Evolutionary conservation across 192 early-diverging fungal species (phyloP).

Genomic region (Pilaira anomala): DNA sequence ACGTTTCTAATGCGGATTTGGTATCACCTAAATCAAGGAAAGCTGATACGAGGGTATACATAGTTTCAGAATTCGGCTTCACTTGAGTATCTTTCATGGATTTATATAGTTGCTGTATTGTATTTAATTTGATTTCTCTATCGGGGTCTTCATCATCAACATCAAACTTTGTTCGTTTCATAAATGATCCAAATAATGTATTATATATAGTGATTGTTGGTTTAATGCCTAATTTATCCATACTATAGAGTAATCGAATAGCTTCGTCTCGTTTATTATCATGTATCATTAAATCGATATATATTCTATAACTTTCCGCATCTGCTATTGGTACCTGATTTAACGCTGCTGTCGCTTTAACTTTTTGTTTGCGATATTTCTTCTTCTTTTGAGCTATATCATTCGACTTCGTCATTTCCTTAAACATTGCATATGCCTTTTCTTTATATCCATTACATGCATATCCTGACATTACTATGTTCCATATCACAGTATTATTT

Average conservation of each 20-base stretch:
- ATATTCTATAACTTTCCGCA: constrained; percentile 28
- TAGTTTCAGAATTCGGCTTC: constrained; percentile 27
- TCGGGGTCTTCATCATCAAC: not conserved
- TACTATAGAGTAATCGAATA: constrained; percentile 1
- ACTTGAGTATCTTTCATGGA: constrained; percentile 24
- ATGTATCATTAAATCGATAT: constrained; percentile 25
- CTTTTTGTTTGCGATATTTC: not conserved
- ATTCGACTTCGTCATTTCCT: constrained; percentile 13
- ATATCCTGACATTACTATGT: constrained; percentile 27
- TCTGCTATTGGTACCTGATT: constrained; percentile 18
- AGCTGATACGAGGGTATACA: constrained; percentile 34
- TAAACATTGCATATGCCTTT: constrained; percentile 29
- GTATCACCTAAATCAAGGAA: constrained; percentile 37
- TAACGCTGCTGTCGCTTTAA: not conserved
- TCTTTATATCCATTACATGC: constrained; percentile 22
- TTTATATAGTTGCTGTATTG: constrained; percentile 14
- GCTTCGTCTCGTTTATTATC: constrained; percentile 17
- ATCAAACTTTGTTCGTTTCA: not conserved
- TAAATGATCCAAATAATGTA: constrained; percentile 25
- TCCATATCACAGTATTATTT: constrained; percentile 33
- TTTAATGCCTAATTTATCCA: constrained; percentile 4
- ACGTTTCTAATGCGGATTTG: constrained; percentile 27
- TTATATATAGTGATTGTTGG: constrained; percentile 30
- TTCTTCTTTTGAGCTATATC: not conserved
- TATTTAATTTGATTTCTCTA: constrained; percentile 5